These are phyloP conservation scores for Kappamyces sp. DNA, from an alignment of 192 early-diverging fungal species.

Conservation along the genomic window DNA sequence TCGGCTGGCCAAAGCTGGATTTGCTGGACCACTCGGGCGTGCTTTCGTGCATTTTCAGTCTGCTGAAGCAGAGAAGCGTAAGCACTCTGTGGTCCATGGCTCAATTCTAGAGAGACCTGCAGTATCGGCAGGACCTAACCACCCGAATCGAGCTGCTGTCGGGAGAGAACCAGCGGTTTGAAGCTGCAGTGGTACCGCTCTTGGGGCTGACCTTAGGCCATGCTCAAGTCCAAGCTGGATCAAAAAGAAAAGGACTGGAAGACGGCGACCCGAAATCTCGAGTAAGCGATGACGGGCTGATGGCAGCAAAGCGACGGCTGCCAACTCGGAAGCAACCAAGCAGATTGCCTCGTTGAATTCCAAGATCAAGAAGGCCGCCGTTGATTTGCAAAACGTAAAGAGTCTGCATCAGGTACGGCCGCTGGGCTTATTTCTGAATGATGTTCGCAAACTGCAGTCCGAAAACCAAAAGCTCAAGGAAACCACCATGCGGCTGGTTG, in stretches of 20 bases:
- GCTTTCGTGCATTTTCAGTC: neutral
- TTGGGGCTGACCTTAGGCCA: neutral
- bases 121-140: slow-evolving; percentile 9
- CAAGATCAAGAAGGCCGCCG: neutral
- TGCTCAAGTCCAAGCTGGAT: neutral
- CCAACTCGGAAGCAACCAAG: neutral
- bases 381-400: too few relatives aligned
- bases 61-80: neutral
- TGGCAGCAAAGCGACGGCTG: neutral
- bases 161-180: neutral
- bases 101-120: slow-evolving; percentile 2
- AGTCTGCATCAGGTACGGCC: too few relatives aligned
- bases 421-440: neutral
- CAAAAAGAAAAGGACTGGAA: neutral
- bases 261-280: neutral
- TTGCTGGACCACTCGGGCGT: slow-evolving; percentile 1
- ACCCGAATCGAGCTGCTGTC: slow-evolving; percentile 3
- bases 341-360: neutral
- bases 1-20: slow-evolving; percentile 4
- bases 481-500: neutral
- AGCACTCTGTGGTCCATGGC: neutral
- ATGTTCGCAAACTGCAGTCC: slow-evolving; percentile 1
- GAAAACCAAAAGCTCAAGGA: slow-evolving; percentile 5
- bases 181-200: neutral
- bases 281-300: neutral